Evolutionary conservation across 1,139 yeast species (phyloP), one percentile per base, ranked within the genome.

Genomic region (Saccharomycopsis phalli): DNA sequence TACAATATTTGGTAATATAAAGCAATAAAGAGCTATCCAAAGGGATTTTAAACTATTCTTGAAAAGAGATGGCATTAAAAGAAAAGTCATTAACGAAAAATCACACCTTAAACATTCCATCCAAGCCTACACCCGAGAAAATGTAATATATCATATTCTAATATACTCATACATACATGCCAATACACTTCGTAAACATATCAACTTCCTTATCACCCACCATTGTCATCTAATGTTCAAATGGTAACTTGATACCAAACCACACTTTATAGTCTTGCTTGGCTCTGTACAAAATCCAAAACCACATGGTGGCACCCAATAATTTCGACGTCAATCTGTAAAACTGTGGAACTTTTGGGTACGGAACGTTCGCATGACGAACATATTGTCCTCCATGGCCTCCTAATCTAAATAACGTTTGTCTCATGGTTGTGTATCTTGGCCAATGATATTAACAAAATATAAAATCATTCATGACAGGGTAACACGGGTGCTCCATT

Each of bases 231-330:
- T 18, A 44, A 28, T 44, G 47, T 19, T 44, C 47, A 38, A 44
- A 42, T 36, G 47, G 47, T 14, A 44, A 39, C 42, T 44, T 49
- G 47, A 45, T 33, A 14, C 48, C 79, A 52, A 69, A 65, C 68
- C 76, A 70, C 31, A 71, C 75, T 46, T 74, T 74, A 49, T 76
- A 76, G 51, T 76, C 88, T 61, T 81, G 80, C 61, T 80, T 77
- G 37, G 81, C 65, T 59, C 94, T 68, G 69, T 81, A 81, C 58
- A 82, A 71, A 49, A 82, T 72, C 80, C 84, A 82, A 60, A 81
- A 82, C 87, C 91, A 81, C 88, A 81, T 79, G 48, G 86, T 71
- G 35, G 88, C 93, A 6, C 94, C 93, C 41, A 82, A 68, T 30
- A 69, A 57, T 55, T 78, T 77, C 38, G 83, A 71, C 21, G 76